Base-by-base conservation (phyloP, 1,284 basidiomycete genomes). In the Ustilago bromivora region DNA sequence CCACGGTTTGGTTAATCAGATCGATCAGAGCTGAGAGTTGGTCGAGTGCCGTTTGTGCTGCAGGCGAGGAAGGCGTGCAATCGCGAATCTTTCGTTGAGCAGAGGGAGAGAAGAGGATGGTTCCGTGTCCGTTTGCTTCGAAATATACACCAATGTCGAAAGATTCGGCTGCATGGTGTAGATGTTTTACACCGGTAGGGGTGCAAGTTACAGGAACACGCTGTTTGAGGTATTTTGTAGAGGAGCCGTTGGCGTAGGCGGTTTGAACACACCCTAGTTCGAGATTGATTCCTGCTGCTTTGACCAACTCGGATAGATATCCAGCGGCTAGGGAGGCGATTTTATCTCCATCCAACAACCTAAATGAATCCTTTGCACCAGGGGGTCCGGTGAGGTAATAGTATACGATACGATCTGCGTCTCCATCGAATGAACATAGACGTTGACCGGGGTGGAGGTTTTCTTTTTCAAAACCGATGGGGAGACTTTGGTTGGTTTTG, bases 41-140 rank as follows among this genome's bases (percentile, higher is more conserved):
- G 19, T 70, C 61, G 11, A 84, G 65, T 38, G 84, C 93, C 35
- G 90, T 92, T 90, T 86, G 92, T 92, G 87, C 89, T 40, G 94
- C 93, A 9, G 91, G 93, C 15, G 90, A 90, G 78, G 94, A 91
- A 17, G 94, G 92, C 2, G 92, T 93, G 34, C 91, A 90, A 77
- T 94, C 89, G 11, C 88, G 87, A 52, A 89, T 86, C 57, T 72
- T 74, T 11, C 68, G 71, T 70, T 78, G 61, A 4, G 72, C 75
- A 4, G 74, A 67, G 34, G 66, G 62, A 11, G 96, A 98, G 88
- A 99, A 99, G 58, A 99, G 88, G 53, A 99, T 94, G 1, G 97
- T 99, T 46, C 97, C 97, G 83, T 99, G 97, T 0, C 97, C 97
- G 86, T 99, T 99, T 59, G 97, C 97, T 87, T 99, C 97, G 84